phyloP scores from a whole-genome alignment of 1,284 basidiomycete genomes.

The Sporisorium exsertum region DNA sequence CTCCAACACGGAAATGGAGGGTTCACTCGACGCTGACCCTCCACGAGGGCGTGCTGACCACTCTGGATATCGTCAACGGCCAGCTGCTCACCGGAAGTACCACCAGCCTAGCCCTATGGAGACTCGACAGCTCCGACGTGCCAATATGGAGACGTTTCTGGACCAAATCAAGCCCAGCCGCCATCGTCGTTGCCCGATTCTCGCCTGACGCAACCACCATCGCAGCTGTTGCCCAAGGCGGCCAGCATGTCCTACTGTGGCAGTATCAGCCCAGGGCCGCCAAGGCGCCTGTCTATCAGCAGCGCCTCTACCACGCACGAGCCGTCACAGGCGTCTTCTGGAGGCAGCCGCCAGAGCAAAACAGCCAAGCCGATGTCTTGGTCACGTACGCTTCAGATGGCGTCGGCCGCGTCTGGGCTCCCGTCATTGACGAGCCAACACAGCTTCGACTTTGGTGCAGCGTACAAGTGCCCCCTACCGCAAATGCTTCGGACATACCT shows the following conservation, averaged over 20 bases:
- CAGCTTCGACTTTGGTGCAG: constrained; percentile 53
- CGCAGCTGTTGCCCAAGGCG: constrained; percentile 42
- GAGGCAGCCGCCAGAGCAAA: constrained; percentile 41
- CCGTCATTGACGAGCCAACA: constrained; percentile 59
- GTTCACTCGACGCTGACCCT: constrained; percentile 51
- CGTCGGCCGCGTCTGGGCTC: constrained; percentile 51
- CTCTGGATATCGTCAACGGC: constrained; percentile 32
- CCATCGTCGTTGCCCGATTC: constrained; percentile 38
- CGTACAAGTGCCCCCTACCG: constrained; percentile 20
- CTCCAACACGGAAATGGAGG: constrained; percentile 38
- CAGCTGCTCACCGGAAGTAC: constrained; percentile 41
- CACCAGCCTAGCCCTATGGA: constrained; percentile 38
- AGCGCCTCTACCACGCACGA: constrained; percentile 47
- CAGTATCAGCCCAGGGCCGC: constrained; percentile 33
- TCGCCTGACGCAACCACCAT: constrained; percentile 44
- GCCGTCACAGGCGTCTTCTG: constrained; percentile 27
- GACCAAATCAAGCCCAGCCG: constrained; percentile 30
- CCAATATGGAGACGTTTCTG: constrained; percentile 49
- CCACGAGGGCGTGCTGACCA: constrained; percentile 38
- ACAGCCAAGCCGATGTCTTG: constrained; percentile 51
- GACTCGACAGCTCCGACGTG: constrained; percentile 39
- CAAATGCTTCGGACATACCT: background rate
- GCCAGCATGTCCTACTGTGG: constrained; percentile 44
- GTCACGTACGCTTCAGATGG: constrained; percentile 49
- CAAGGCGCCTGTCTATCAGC: constrained; percentile 24